Percentiles rank a stretch among this genome's conserved stretches.
phyloP scores from a whole-genome alignment of 2,329 filamentous ascomycete genomes.

The Cryphonectria naterciae region DNA sequence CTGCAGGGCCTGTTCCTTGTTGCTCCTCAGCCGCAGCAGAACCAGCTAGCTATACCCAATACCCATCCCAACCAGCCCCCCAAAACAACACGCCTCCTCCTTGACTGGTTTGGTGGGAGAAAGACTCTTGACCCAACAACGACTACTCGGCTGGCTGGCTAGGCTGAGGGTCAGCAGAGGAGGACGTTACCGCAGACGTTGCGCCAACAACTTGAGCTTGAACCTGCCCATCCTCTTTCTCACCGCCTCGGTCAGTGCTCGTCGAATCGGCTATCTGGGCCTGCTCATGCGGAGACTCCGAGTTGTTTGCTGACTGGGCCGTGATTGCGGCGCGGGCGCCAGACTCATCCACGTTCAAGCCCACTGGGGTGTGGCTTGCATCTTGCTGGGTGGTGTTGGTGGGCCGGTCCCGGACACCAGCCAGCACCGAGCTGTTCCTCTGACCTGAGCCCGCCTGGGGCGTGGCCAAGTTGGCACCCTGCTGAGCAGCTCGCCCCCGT shows the following conservation, averaged over 20 bases:
- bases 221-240: not conserved
- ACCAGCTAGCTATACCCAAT: not conserved
- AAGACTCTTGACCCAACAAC: not conserved
- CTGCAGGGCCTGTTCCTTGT: not conserved
- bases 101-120: not conserved
- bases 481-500: not conserved
- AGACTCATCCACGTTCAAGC: not conserved
- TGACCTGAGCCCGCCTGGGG: not conserved
- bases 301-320: too few relatives aligned
- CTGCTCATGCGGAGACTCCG: not conserved
- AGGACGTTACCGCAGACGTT: not conserved
- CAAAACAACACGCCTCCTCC: not conserved
- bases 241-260: not conserved
- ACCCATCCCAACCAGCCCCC: not conserved
- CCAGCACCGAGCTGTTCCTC: too few relatives aligned
- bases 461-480: not conserved
- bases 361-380: not conserved
- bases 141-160: not conserved
- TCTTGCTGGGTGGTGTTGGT: not conserved
- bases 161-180: not conserved
- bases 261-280: not conserved
- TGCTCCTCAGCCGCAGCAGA: not conserved
- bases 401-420: not conserved
- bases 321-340: not conserved
- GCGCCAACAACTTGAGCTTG: not conserved